A percentile compares a stretch with the other conserved stretches of the same genome.
phyloP scores from a whole-genome alignment of 2,329 filamentous ascomycete species.

The Alternaria brassicae region DNA sequence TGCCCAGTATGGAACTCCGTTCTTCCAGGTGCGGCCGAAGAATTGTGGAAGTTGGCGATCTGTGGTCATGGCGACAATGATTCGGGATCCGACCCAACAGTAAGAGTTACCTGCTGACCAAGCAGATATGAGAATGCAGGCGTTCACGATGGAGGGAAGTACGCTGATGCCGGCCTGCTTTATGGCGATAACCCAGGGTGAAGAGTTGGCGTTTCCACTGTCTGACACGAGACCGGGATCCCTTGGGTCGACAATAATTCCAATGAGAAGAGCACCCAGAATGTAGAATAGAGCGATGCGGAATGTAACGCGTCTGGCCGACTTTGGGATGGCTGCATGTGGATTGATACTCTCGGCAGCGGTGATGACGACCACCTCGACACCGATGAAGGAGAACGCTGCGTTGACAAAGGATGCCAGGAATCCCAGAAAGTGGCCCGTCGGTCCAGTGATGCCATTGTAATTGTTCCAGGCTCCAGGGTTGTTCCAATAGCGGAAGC shows the following conservation, averaged over 20 bases:
- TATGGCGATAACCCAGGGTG: conserved; percentile 63
- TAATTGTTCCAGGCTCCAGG: conserved; percentile 72
- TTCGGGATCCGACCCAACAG: conserved; percentile 35
- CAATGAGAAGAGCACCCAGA: conserved; percentile 60
- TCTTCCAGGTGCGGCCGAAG: conserved; percentile 55
- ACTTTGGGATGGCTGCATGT: conserved; percentile 69
- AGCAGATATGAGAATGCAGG: conserved; percentile 33
- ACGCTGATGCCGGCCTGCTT: conserved; percentile 54
- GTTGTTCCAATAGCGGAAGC: conserved; percentile 71
- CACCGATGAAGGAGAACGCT: conserved; percentile 48
- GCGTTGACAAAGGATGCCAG: conserved; percentile 60
- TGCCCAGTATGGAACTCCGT: conserved; percentile 75
- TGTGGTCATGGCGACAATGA: conserved; percentile 34
- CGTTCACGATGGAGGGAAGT: conserved; percentile 38
- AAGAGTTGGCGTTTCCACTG: conserved; percentile 49
- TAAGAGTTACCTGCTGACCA: conserved; percentile 38
- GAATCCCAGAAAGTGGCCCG: conserved; percentile 62
- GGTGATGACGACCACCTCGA: conserved; percentile 67
- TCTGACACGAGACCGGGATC: conserved; percentile 47
- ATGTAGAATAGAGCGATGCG: conserved; percentile 55
- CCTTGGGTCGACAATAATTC: conserved; percentile 62
- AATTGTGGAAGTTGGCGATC: conserved; percentile 33
- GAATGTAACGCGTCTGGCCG: conserved; percentile 55
- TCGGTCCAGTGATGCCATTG: conserved; percentile 60
- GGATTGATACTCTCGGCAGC: conserved; percentile 71